These are phyloP conservation scores for Rubroboletus satanas DNA, from an alignment of 768 basidiomycete species.

Conservation along the genomic window DNA sequence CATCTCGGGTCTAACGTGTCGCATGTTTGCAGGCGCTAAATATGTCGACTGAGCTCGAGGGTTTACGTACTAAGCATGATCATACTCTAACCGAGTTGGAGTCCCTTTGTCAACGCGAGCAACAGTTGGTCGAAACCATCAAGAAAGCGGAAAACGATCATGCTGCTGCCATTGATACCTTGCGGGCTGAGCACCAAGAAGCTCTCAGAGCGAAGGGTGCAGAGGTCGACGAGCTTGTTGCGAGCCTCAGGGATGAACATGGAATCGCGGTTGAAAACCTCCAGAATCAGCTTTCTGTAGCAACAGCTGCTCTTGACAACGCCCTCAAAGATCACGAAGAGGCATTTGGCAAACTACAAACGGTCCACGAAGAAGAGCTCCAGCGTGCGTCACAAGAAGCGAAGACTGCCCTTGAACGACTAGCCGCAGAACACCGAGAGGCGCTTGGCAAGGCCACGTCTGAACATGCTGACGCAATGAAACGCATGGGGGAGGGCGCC, in stretches of 20 bases:
- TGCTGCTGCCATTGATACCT: conserved; percentile 42
- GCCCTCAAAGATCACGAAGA: conserved; percentile 57
- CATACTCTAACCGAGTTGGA: conserved; percentile 52
- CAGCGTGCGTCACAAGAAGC: conserved; percentile 53
- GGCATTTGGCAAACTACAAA: conserved; percentile 53
- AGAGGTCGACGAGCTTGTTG: conserved; percentile 41
- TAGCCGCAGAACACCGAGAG: conserved; percentile 53
- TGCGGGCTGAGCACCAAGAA: conserved; percentile 45
- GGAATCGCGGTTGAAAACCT: conserved; percentile 36
- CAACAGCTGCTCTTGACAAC: conserved; percentile 41
- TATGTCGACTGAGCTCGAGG: conserved; percentile 84
- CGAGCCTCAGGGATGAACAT: conserved; percentile 50
- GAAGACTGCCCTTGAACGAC: conserved; percentile 43
- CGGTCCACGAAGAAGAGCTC: conserved; percentile 53
- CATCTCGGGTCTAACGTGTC: not conserved
- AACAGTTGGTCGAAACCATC: conserved; percentile 47
- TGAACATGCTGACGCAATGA: conserved; percentile 54
- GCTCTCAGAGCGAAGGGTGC: conserved; percentile 39
- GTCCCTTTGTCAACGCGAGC: conserved; percentile 53
- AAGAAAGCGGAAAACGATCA: conserved; percentile 51
- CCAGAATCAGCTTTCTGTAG: conserved; percentile 42
- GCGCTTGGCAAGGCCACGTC: conserved; percentile 42
- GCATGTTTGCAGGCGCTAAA: conserved; percentile 57
- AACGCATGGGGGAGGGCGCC: conserved; percentile 58
- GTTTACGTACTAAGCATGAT: conserved; percentile 58